Evolutionary conservation across 768 basidiomycete genomes (phyloP).

Genomic region (Rhizopogon rudus): DNA sequence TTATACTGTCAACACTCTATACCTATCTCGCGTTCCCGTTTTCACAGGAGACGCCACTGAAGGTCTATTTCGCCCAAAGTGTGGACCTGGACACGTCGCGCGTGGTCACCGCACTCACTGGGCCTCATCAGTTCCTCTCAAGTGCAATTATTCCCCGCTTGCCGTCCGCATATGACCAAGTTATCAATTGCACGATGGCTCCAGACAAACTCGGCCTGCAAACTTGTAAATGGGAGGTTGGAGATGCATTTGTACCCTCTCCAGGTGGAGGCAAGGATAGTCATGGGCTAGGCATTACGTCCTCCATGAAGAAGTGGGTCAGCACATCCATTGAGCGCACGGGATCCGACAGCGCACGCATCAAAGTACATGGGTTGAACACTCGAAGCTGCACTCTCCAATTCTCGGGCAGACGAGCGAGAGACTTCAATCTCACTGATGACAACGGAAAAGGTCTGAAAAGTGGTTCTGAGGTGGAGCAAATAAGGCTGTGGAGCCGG

Average conservation of each 20-base stretch:
- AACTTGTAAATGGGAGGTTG: constrained; percentile 46
- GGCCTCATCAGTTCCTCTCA: constrained; percentile 38
- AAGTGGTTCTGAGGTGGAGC: constrained; percentile 33
- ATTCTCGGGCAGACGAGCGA: constrained; percentile 45
- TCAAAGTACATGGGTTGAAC: constrained; percentile 50
- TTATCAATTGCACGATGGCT: constrained; percentile 26
- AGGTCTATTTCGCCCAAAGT: constrained; percentile 65
- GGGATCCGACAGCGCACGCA: constrained; percentile 38
- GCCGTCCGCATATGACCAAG: constrained; percentile 42
- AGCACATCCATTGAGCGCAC: constrained; percentile 35
- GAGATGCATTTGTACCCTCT: constrained; percentile 29
- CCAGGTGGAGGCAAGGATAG: constrained; percentile 26
- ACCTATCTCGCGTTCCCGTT: constrained; percentile 56
- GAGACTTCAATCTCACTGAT: constrained; percentile 35
- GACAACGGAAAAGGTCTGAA: constrained; percentile 33
- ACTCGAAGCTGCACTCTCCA: constrained; percentile 61
- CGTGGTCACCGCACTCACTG: constrained; percentile 40
- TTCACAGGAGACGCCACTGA: constrained; percentile 53
- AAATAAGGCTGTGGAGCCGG: constrained; percentile 56
- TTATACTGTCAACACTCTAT: constrained; percentile 40
- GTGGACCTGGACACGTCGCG: constrained; percentile 38
- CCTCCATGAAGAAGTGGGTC: constrained; percentile 34
- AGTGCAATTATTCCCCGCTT: constrained; percentile 41
- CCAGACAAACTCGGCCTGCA: constrained; percentile 31
- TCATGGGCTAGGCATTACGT: not conserved